Evolutionary conservation across 2,329 filamentous ascomycete species (phyloP), one percentile per base, ranked within the genome.

Genomic region (Canariomyces notabilis): DNA sequence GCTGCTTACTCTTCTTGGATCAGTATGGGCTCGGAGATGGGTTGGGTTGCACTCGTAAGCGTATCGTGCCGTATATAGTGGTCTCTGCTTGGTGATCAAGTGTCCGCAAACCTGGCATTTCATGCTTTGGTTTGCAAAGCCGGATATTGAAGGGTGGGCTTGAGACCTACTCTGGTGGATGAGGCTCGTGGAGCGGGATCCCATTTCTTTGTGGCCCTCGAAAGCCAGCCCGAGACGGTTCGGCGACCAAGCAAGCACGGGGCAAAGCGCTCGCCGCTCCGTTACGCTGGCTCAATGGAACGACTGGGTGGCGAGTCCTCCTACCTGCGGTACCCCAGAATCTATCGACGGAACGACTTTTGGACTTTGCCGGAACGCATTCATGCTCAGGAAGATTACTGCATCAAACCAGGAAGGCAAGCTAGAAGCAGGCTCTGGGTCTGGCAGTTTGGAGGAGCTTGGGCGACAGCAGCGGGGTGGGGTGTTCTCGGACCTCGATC

Each of bases 31-130:
- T 36, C 37, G 42, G 22, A 29, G 22, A n/a, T n/a, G n/a, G n/a
- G 20, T 38, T 36, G 44, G 43, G 48, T 37, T 49, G 44, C 49
- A 53, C 44, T 54, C 51, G 58, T 59, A 58, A 57, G 52, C 55
- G 42, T 53, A 54, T 56, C 42, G 47, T 51, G 53, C 49, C 53
- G 54, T 60, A 59, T 59, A 57, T 59, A 60, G 57, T 55, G 49
- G 54, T 53, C 32, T 44, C 36, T 52, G 38, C 40, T 48, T 54
- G 53, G 48, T 57, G 54, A 56, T 47, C 39, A 47, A 54, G 44
- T 54, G 49, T 49, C 40, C 47, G 44, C 44, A 48, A 35, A 15
- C 34, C 26, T 31, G 36, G 48, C 31, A 36, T 31, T 31, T 29
- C 16, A 35, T 20, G 37, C 37, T 39, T 39, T 41, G 20, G 41